These are phyloP conservation scores for Leccinum pachyderme DNA, from an alignment of 1,284 basidiomycete species.

Conservation along the genomic window DNA sequence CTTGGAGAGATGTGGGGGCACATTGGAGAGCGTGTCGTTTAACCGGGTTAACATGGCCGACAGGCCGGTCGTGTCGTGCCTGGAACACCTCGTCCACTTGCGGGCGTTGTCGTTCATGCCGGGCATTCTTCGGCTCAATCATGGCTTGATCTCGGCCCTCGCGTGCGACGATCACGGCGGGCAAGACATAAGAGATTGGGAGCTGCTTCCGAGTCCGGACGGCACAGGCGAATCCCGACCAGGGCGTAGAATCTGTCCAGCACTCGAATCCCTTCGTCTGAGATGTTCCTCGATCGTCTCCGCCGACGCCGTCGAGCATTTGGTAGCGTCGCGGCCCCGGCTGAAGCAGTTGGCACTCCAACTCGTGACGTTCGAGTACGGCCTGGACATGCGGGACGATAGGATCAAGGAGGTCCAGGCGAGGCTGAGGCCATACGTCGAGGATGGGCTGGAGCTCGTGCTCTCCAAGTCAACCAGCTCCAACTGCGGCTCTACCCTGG, in stretches of 20 bases:
- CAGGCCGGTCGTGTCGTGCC: constrained; percentile 19
- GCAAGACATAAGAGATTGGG: not conserved
- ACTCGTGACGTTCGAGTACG: constrained; percentile 31
- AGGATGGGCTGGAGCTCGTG: constrained; percentile 18
- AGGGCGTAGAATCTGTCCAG: constrained; percentile 20
- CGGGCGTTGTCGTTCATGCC: constrained; percentile 25
- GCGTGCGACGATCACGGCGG: not conserved
- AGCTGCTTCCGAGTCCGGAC: not conserved
- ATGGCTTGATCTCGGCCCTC: constrained; percentile 27
- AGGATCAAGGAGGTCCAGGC: constrained; percentile 18
- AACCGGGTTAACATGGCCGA: constrained; percentile 27
- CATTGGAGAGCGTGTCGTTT: constrained; percentile 30
- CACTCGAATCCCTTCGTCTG: constrained; percentile 27
- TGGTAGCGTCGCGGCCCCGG: constrained; percentile 28
- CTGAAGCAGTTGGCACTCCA: constrained; percentile 26
- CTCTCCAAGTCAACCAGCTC: constrained; percentile 22
- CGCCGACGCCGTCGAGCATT: constrained; percentile 20
- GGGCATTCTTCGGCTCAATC: constrained; percentile 30
- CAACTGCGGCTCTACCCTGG: not conserved
- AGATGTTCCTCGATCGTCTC: constrained; percentile 27
- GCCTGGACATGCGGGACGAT: constrained; percentile 27
- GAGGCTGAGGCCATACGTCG: constrained; percentile 15
- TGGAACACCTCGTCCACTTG: constrained; percentile 20
- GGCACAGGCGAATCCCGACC: not conserved
- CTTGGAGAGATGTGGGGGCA: constrained; percentile 27